phyloP scores from a whole-genome alignment of 148 eudicot species.

The Talinum fruticosum region DNA sequence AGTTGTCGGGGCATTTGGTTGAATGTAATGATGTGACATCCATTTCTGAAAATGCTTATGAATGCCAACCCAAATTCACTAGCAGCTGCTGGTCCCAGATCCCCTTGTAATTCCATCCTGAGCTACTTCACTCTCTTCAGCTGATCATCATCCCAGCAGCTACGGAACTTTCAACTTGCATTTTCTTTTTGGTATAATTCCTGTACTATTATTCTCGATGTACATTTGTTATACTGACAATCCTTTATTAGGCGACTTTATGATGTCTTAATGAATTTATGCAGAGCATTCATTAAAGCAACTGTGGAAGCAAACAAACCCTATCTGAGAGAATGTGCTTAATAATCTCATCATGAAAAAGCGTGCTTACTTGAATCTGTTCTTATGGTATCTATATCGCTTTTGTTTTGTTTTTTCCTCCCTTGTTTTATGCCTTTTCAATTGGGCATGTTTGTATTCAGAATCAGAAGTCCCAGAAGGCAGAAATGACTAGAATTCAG shows the following conservation, averaged over 20 bases:
- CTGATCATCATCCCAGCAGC: neutral
- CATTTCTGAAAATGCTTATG: conserved; percentile 14
- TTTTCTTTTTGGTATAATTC: neutral
- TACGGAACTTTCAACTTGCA: neutral
- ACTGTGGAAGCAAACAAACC: neutral
- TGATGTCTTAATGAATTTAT: neutral
- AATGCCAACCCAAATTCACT: conserved; percentile 13
- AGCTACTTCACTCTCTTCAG: conserved; percentile 7
- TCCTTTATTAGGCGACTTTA: neutral
- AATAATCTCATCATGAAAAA: too few relatives aligned
- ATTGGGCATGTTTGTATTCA: too few relatives aligned
- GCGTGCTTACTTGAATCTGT: too few relatives aligned
- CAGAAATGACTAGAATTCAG: too few relatives aligned
- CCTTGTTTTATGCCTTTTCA: too few relatives aligned
- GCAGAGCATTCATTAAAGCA: neutral
- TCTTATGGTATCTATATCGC: too few relatives aligned
- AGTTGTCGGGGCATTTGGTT: conserved; percentile 11
- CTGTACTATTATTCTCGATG: neutral
- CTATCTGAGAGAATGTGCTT: too few relatives aligned
- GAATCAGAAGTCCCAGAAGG: too few relatives aligned
- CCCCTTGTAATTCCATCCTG: conserved; percentile 9
- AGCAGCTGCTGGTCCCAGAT: conserved; percentile 29
- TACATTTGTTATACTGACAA: neutral
- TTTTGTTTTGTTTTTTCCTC: too few relatives aligned
- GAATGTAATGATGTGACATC: conserved; percentile 17